Evolutionary conservation across 2,329 filamentous ascomycete genomes (phyloP).

Genomic region (Graphilbum fragrans): DNA sequence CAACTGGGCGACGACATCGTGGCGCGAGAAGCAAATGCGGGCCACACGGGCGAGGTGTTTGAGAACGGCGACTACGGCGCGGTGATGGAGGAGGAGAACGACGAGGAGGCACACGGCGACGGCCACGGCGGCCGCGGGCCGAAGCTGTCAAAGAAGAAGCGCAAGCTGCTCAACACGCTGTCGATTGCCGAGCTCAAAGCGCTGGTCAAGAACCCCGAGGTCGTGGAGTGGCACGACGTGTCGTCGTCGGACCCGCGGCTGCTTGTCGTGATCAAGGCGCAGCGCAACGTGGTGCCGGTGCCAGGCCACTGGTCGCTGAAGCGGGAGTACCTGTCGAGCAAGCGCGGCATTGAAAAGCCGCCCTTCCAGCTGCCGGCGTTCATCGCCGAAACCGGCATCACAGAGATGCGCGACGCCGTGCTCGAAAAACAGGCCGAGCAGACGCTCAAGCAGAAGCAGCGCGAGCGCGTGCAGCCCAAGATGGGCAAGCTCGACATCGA

Average conservation of each 20-base stretch:
- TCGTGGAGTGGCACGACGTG: slow-evolving; percentile 95
- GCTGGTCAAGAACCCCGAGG: slow-evolving; percentile 77
- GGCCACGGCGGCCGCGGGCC: slow-evolving; percentile 19
- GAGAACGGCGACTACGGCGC: slow-evolving; percentile 68
- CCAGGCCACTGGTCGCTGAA: slow-evolving; percentile 92
- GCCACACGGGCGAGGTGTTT: slow-evolving; percentile 75
- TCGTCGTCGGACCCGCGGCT: slow-evolving; percentile 81
- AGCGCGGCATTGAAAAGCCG: slow-evolving; percentile 91
- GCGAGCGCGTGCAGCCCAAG: slow-evolving; percentile 87
- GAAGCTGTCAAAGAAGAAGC: slow-evolving; percentile 87
- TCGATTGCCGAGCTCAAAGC: slow-evolving; percentile 91
- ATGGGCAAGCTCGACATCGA: slow-evolving; percentile 97
- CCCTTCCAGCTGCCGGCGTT: slow-evolving; percentile 89
- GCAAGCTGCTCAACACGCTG: slow-evolving; percentile 81
- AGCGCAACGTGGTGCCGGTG: slow-evolving; percentile 90
- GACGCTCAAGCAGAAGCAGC: slow-evolving; percentile 85
- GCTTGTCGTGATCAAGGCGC: slow-evolving; percentile 87
- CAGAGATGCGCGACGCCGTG: slow-evolving; percentile 95
- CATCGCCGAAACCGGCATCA: slow-evolving; percentile 93
- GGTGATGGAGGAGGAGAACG: slow-evolving; percentile 75
- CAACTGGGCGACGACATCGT: slow-evolving; percentile 49
- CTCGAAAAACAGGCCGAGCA: slow-evolving; percentile 92
- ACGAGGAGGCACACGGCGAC: slow-evolving; percentile 45
- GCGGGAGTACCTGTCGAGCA: slow-evolving; percentile 92
- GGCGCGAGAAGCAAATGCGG: slow-evolving; percentile 51